A percentile compares a stretch with the other conserved stretches of the same genome.
These are phyloP conservation scores for Hydnomerulius pinastri DNA, from an alignment of 768 basidiomycete genomes.

Conservation along the genomic window DNA sequence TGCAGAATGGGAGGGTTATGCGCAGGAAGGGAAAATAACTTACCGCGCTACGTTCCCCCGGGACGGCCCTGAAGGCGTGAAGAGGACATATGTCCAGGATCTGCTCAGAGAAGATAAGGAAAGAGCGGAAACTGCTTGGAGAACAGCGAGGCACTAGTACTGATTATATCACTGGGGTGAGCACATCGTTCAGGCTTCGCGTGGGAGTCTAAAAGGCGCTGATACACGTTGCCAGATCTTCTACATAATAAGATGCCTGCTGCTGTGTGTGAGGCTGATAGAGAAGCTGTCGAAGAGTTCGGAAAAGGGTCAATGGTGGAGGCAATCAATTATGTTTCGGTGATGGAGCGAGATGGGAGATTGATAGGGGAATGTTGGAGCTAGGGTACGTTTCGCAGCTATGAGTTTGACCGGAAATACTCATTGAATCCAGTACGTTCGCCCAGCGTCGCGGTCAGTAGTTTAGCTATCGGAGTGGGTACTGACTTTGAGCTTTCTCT, in stretches of 20 bases:
- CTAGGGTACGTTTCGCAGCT: constrained; percentile 22
- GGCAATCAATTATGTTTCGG: constrained; percentile 60
- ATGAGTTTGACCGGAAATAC: too few species aligned
- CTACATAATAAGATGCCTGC: constrained; percentile 97
- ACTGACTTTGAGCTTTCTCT: too few species aligned
- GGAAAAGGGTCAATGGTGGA: constrained; percentile 54
- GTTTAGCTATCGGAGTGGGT: too few species aligned
- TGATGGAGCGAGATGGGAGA: constrained; percentile 67
- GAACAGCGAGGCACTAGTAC: constrained; percentile 55
- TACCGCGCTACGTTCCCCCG: constrained; percentile 82
- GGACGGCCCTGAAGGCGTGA: constrained; percentile 68
- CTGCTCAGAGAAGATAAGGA: constrained; percentile 67
- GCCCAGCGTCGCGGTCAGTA: too few species aligned
- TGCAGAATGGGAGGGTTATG: constrained; percentile 69
- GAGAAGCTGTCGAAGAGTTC: constrained; percentile 45
- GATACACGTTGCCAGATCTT: constrained; percentile 57
- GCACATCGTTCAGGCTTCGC: constrained; percentile 22
- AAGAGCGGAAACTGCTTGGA: constrained; percentile 62
- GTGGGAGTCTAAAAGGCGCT: constrained; percentile 2
- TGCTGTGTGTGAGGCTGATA: constrained; percentile 77
- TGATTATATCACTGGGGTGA: constrained; percentile 94
- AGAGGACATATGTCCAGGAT: constrained; percentile 88
- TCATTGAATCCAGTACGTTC: too few species aligned
- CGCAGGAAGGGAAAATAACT: constrained; percentile 41
- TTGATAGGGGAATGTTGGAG: constrained; percentile 89